Conservation (phyloP, 116 monocot species). For the Iris pallida region DNA sequence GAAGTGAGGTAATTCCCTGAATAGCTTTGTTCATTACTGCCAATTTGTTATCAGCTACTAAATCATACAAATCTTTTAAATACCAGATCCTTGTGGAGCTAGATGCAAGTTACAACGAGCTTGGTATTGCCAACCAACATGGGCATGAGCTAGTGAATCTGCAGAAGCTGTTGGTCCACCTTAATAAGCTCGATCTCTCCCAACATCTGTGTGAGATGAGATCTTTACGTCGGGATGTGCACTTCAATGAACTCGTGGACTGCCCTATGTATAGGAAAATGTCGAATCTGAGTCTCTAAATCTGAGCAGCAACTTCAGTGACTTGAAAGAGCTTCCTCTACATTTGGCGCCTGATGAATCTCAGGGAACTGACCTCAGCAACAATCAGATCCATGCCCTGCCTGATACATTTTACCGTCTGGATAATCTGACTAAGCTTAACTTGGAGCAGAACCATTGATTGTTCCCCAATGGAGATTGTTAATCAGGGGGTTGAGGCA, state of each 20-base stretch:
- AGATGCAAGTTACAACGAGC: conserved; percentile 43
- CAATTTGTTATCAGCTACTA: neutral
- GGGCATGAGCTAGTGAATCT: conserved; percentile 33
- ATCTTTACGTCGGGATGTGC: conserved; percentile 37
- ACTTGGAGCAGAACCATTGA: conserved; percentile 71
- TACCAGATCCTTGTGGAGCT: conserved; percentile 39
- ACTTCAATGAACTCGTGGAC: conserved; percentile 51
- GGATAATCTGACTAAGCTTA: conserved; percentile 53
- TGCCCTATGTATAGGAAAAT: conserved; percentile 34
- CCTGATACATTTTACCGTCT: conserved; percentile 64
- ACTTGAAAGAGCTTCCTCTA: conserved; percentile 40
- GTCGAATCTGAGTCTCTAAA: conserved; percentile 29
- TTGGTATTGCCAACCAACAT: conserved; percentile 28
- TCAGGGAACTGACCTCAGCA: conserved; percentile 44
- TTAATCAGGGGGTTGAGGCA: conserved; percentile 44
- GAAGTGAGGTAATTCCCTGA: conserved; percentile 42
- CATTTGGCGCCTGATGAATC: conserved; percentile 33
- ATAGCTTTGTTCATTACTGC: neutral
- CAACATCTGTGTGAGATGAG: conserved; percentile 38
- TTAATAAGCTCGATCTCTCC: conserved; percentile 48
- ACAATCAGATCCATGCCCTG: conserved; percentile 70
- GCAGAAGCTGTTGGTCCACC: conserved; percentile 33
- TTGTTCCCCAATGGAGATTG: conserved; percentile 56
- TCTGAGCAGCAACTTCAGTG: conserved; percentile 54
- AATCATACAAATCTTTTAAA: neutral